phyloP scores from a whole-genome alignment of 2,329 filamentous ascomycete species.

The Alternaria solani region DNA sequence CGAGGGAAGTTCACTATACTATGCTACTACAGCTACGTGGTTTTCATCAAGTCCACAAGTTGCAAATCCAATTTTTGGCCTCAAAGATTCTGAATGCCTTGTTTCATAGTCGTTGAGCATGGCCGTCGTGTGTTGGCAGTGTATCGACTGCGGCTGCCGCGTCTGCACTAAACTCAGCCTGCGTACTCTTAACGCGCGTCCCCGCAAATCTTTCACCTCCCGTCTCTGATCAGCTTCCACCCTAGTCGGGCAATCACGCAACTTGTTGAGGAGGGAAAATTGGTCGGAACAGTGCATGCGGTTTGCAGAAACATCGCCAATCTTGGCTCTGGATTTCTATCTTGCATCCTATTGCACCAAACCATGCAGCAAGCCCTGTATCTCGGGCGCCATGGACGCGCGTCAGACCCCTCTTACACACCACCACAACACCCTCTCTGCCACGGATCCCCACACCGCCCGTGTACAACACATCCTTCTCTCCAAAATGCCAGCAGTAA shows the following conservation, averaged over 20 bases:
- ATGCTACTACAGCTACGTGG: background rate
- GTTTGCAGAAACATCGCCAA: constrained; percentile 23
- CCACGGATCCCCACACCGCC: constrained; percentile 24
- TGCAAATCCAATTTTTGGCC: background rate
- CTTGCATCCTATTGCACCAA: constrained; percentile 16
- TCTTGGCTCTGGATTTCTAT: constrained; percentile 28
- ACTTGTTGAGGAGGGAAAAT: background rate
- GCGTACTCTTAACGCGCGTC: constrained; percentile 20
- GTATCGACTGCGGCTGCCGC: background rate
- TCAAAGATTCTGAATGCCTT: background rate
- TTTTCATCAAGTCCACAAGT: background rate
- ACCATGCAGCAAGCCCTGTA: constrained; percentile 13
- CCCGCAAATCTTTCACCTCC: constrained; percentile 14
- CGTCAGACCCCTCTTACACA: constrained; percentile 29
- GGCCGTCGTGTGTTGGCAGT: background rate
- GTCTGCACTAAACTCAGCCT: background rate
- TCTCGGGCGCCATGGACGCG: constrained; percentile 27
- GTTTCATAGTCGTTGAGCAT: background rate
- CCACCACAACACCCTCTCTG: constrained; percentile 6
- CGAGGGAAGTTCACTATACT: background rate
- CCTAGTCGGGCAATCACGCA: constrained; percentile 3
- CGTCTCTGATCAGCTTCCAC: constrained; percentile 3
- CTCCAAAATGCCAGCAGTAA: constrained; percentile 17
- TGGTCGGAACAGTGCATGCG: background rate
- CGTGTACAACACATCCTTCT: constrained; percentile 26